Base-by-base conservation (phyloP, 345 rosid genomes). In the Raphanus raphanistrum region DNA sequence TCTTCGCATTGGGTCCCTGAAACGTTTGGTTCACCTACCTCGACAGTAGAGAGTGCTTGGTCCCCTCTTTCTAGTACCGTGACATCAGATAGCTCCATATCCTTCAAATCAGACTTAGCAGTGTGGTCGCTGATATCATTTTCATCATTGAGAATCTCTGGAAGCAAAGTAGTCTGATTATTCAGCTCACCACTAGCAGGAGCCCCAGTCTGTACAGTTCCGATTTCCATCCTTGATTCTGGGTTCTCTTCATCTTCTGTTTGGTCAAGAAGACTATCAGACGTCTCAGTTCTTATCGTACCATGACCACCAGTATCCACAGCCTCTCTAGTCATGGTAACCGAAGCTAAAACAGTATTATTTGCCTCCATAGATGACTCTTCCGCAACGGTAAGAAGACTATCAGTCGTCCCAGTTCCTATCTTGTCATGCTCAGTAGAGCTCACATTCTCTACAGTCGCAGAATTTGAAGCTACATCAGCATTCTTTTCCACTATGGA, bases 301-400 rank as follows among this genome's bases (percentile, higher is more conserved):
- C 9, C 54, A 65, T 65, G 50, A 65, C 69, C 29, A 36, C 9
- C 69, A 65, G 52, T 21, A 65, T 65, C 16, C 52, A 65, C 15
- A 41, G 38, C 81, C 68, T 79, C 87, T 70, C 64, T 84, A 68
- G 68, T 33, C 21, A 61, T 36, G 48, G 70, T 72, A 71, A 78
- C 73, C 50, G 81, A 70, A 78, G 77, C 80, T 68, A 60, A 58
- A 32, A 84, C 73, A 63, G 73, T 71, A 76, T 74, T 66, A 41
- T 59, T 77, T 55, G 81, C 84, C 79, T 60, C 84, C 79, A 71
- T 73, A 59, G 89, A 74, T 60, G 76, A 38, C 50, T 78, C 86
- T 59, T 79, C 68, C 26, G 74, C 81, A 55, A 63, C 13, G n/a
- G 74, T 76, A 71, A 52, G 68, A n/a, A 68, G 63, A 72, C 80